Base-by-base conservation (phyloP, 306 rosid species). In the Citrullus amarus region DNA sequence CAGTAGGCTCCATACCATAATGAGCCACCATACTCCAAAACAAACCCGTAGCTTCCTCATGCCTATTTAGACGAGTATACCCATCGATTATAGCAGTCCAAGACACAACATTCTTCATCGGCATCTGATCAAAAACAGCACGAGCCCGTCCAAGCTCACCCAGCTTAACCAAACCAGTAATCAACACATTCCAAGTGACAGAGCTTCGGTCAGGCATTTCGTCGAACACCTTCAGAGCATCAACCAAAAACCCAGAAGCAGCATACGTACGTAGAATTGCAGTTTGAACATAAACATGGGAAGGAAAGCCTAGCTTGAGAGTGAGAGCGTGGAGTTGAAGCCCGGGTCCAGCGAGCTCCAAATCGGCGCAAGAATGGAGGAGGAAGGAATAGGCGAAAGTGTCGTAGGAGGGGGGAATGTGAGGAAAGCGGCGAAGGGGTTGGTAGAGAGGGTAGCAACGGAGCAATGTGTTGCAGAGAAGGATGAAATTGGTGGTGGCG, bases 31-130 rank as follows among this genome's bases (percentile, higher is more conserved):
- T 91, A 76, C 78, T 80, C 71, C 82, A 80, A 83, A 85, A 91
- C 88, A 88, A 75, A 30, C 72, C 75, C 60, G 86, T 43, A 39
- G 93, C 96, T 74, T 86, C 86, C 16, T 46, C n/a, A n/a, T 86
- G 85, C 84, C 32, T 80, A 82, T 86, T 84, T 72, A 38, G 43
- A 2, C 92, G 85, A 2, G 91, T 85, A 75, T 84, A 85, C 0
- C 86, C 89, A 83, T 91, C 96, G 34, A 91, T 88, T 63, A 91
- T 82, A 76, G 83, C 84, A 51, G 96, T 91, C 93, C 96, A 89
- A 2, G 96, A 91, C 32, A 89, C 91, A 6, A 91, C 91, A 76
- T 78, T 89, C 76, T 88, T 84, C 41, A 6, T 55, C 8, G 89
- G 86, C 93, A 91, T 91, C 25, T 32, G 80, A 78, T 82, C 65